Base-by-base conservation (phyloP, 352 stramenopile genomes). In the Globisporangium cylindrosporum region DNA sequence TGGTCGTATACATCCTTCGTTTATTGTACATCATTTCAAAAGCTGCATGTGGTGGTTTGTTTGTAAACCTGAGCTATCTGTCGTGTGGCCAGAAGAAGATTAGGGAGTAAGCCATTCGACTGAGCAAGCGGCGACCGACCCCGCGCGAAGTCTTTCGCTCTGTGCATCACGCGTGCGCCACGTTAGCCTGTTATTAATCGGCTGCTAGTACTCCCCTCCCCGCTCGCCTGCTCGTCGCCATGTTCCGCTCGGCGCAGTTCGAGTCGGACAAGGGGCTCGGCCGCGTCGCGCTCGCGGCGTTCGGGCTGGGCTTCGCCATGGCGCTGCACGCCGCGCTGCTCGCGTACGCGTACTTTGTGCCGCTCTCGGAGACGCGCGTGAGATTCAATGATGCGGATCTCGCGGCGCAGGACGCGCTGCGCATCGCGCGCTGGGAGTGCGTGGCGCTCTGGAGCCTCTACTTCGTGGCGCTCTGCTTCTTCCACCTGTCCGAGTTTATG, bases 401-500 rank as follows among this genome's bases (percentile, higher is more conserved):
- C 18, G 55, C 18, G 20, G 29, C n/a, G 32, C 43, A 51, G 43
- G 43, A 24, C 20, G n/a, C 56, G n/a, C n/a, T 59, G 57, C 43
- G 62, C 54, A 48, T 71, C 6, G 66, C 69, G 55, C 74, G 70
- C 60, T 91, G 84, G 82, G 67, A 71, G 27, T 90, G 83, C 55
- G 56, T 86, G 38, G 78, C 75, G 66, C 82, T 85, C 66, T 97
- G 89, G 89, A 72, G 73, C 66, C 74, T 91, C 25, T 97, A 97
- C 68, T 74, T 80, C 32, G 61, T 95, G 36, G 85, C 84, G 59
- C 77, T 97, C 32, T 81, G 78, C 29, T 88, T 93, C 62, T 97
- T 95, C 69, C 89, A 97, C 66, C 63, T 95, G 43, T 79, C 86
- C 66, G 89, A 97, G 76, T 95, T 95, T 66, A 69, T 95, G 72